Conservation (phyloP, 495 filamentous ascomycete genomes). For the Clavariopsis aquatica region DNA sequence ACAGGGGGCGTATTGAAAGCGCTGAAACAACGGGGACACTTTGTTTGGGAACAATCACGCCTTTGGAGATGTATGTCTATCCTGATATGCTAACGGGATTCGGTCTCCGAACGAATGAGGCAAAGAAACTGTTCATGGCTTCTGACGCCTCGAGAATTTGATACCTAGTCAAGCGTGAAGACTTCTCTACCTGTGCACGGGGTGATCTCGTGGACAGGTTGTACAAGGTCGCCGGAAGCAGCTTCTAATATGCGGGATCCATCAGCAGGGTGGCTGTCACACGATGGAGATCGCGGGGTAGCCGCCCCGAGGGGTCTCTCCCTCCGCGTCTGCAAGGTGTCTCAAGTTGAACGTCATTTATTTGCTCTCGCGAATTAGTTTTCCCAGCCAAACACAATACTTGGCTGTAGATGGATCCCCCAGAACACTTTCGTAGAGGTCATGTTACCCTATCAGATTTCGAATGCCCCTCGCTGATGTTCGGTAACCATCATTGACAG, state of each 20-base stretch:
- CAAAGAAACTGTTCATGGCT: too few species aligned
- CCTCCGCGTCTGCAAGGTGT: constrained; percentile 23
- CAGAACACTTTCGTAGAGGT: constrained; percentile 18
- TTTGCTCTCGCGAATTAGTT: constrained; percentile 20
- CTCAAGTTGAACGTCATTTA: constrained; percentile 37
- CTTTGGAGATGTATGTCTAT: too few species aligned
- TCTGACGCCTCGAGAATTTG: too few species aligned
- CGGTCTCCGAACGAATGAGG: too few species aligned
- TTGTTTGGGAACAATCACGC: too few species aligned
- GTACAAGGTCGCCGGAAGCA: constrained; percentile 1
- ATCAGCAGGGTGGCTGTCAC: constrained; percentile 13
- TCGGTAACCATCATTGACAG: constrained; percentile 6
- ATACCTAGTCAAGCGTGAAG: too few species aligned
- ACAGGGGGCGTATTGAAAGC: neutral
- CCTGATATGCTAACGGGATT: too few species aligned
- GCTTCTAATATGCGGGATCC: constrained; percentile 22
- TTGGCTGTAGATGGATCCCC: constrained; percentile 14
- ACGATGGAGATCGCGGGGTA: constrained; percentile 38
- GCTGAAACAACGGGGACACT: too few species aligned
- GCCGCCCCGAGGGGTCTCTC: constrained; percentile 15
- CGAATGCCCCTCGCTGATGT: neutral
- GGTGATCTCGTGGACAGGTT: constrained; percentile 20
- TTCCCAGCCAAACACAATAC: constrained; percentile 30
- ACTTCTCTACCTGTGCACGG: neutral
- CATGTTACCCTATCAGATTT: constrained; percentile 7